These are phyloP conservation scores for Colletotrichum sojae DNA, from an alignment of 2,329 filamentous ascomycete genomes.

Conservation along the genomic window DNA sequence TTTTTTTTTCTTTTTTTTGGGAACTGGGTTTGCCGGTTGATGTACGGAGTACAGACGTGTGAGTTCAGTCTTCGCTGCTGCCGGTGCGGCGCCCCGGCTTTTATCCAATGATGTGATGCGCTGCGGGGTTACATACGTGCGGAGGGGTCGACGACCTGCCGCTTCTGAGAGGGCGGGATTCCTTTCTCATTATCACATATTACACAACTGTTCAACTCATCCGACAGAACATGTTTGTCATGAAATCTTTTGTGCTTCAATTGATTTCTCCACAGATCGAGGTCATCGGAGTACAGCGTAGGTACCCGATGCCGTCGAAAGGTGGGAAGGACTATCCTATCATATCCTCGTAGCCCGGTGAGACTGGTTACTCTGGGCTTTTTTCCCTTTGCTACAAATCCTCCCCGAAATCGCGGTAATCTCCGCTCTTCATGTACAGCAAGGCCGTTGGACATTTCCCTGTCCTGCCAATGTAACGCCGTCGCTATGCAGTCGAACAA, in stretches of 20 bases:
- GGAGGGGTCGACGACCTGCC: too few species aligned
- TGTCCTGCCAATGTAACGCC: conserved; percentile 43
- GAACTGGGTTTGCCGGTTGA: not conserved
- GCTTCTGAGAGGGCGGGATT: not conserved
- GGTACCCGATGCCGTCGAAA: too few species aligned
- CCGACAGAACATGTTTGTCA: not conserved
- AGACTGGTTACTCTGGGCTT: not conserved
- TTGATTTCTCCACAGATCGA: too few species aligned
- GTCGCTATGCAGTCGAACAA: conserved; percentile 46
- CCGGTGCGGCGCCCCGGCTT: not conserved
- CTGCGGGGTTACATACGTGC: conserved; percentile 6
- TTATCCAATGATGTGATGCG: conserved; percentile 23
- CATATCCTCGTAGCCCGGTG: not conserved
- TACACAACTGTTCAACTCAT: not conserved
- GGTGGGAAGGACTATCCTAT: not conserved
- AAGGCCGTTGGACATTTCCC: not conserved
- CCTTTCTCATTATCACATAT: conserved; percentile 11
- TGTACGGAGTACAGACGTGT: not conserved
- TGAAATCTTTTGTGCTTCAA: too few species aligned
- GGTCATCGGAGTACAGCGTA: too few species aligned
- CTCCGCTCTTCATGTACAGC: not conserved
- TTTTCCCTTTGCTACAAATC: not conserved
- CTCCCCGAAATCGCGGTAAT: not conserved
- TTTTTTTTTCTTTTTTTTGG: too few species aligned
- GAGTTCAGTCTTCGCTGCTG: not conserved